These are phyloP conservation scores for Nepenthes mirabilis DNA, from an alignment of 148 eudicot genomes.

Conservation along the genomic window DNA sequence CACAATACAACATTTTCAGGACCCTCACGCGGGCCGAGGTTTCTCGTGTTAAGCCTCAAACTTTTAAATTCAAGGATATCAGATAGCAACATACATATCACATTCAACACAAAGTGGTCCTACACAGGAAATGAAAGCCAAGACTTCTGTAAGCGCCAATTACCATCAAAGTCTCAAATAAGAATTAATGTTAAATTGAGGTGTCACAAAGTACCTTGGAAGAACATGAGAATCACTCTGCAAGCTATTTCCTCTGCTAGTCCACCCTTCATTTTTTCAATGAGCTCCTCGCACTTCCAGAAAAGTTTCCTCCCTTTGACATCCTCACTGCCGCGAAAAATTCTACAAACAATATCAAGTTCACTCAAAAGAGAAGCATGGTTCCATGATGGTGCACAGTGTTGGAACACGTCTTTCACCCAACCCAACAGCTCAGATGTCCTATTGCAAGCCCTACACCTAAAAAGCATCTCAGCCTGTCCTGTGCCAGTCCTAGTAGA, in stretches of 20 bases:
- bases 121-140: no score
- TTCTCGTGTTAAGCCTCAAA: no score
- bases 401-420: slow-evolving; percentile 70
- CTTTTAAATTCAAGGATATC: no score
- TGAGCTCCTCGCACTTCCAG: slow-evolving; percentile 60
- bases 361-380: slow-evolving; percentile 34
- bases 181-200: no score
- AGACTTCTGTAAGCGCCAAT: no score
- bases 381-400: slow-evolving; percentile 49
- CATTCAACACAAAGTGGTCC: no score
- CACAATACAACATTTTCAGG: no score
- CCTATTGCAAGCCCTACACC: slow-evolving; percentile 53
- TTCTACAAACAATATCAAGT: slow-evolving; percentile 48
- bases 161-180: no score
- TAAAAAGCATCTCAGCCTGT: slow-evolving; percentile 41
- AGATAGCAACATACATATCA: no score
- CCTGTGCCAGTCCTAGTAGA: slow-evolving; percentile 29
- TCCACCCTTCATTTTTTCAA: slow-evolving; percentile 44
- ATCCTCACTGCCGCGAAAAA: slow-evolving; percentile 50
- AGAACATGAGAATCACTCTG: slow-evolving; percentile 35
- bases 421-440: slow-evolving; percentile 53
- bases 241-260: slow-evolving; percentile 38
- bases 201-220: slow-evolving; percentile 32
- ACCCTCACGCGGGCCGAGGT: no score
- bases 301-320: slow-evolving; percentile 41